Evolutionary conservation across 2,329 filamentous ascomycete species (phyloP).

Genomic region (Fusarium mangiferae): DNA sequence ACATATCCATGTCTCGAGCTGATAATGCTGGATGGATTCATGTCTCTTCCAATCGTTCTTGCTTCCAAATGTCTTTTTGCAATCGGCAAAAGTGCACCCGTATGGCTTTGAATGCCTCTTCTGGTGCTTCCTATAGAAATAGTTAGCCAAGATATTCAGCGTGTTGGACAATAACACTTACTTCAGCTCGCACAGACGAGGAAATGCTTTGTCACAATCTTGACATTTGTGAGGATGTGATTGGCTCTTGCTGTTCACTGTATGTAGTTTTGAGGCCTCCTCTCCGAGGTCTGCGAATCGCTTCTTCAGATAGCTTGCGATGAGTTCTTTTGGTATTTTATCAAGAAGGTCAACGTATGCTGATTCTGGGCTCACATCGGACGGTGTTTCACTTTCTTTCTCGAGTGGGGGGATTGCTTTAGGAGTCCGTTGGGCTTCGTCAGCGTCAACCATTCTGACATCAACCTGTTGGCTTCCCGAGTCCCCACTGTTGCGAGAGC

Average conservation of each 20-base stretch:
- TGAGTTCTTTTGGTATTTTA: constrained; percentile 46
- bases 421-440: constrained; percentile 15
- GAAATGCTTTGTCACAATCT: constrained; percentile 59
- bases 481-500: background rate
- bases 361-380: constrained; percentile 3
- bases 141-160: constrained; percentile 13
- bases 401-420: background rate
- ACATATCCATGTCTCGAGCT: constrained; percentile 79
- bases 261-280: constrained; percentile 22
- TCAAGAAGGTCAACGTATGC: constrained; percentile 41
- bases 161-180: constrained; percentile 46
- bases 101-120: constrained; percentile 86
- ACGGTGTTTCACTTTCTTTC: background rate
- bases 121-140: constrained; percentile 76
- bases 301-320: constrained; percentile 47
- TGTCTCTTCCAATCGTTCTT: constrained; percentile 96
- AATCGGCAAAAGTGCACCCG: constrained; percentile 78
- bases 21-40: constrained; percentile 81
- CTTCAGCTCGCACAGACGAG: constrained; percentile 67
- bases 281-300: constrained; percentile 11
- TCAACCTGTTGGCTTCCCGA: constrained; percentile 19
- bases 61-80: constrained; percentile 82
- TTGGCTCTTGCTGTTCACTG: constrained; percentile 16
- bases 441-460: constrained; percentile 28
- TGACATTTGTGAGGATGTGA: constrained; percentile 46